These are phyloP conservation scores for Talaromyces albobiverticillius DNA, from an alignment of 2,329 filamentous ascomycete species.

Conservation along the genomic window DNA sequence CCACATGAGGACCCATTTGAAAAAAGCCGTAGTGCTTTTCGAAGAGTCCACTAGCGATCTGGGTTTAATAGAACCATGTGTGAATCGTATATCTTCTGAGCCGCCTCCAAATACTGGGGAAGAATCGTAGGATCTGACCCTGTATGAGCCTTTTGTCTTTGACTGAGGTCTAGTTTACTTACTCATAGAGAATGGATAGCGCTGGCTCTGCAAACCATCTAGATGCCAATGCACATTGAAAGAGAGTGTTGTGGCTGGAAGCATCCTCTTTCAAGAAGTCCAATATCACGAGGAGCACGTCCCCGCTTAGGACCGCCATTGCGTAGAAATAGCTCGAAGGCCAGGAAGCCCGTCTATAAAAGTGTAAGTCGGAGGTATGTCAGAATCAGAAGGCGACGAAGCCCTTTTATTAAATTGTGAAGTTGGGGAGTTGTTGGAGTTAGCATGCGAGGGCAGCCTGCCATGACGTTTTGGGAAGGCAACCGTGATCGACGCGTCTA, in stretches of 20 bases:
- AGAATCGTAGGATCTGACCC: constrained; percentile 47
- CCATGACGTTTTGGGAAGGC: constrained; percentile 9
- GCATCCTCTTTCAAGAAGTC: constrained; percentile 23
- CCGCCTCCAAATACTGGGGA: constrained; percentile 45
- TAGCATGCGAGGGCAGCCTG: background rate
- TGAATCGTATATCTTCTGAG: constrained; percentile 42
- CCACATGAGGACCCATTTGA: constrained; percentile 65
- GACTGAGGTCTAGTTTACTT: constrained; percentile 3
- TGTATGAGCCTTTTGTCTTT: background rate
- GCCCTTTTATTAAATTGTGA: too few species aligned
- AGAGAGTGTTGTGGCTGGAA: constrained; percentile 24
- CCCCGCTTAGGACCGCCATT: constrained; percentile 20
- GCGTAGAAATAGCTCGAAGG: background rate
- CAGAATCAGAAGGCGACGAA: background rate
- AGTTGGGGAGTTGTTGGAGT: background rate
- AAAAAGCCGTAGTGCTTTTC: constrained; percentile 22
- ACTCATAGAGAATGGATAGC: constrained; percentile 25
- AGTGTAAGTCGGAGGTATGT: too few species aligned
- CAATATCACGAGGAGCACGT: constrained; percentile 27
- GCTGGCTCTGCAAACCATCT: constrained; percentile 23
- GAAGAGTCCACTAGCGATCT: too few species aligned
- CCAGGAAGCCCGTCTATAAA: background rate
- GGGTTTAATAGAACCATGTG: background rate
- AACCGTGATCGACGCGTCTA: constrained; percentile 11
- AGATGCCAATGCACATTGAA: constrained; percentile 26